Evolutionary conservation across 2,329 filamentous ascomycete genomes (phyloP), one percentile per base, ranked within the genome.

Genomic region (Plenodomus lindquistii): DNA sequence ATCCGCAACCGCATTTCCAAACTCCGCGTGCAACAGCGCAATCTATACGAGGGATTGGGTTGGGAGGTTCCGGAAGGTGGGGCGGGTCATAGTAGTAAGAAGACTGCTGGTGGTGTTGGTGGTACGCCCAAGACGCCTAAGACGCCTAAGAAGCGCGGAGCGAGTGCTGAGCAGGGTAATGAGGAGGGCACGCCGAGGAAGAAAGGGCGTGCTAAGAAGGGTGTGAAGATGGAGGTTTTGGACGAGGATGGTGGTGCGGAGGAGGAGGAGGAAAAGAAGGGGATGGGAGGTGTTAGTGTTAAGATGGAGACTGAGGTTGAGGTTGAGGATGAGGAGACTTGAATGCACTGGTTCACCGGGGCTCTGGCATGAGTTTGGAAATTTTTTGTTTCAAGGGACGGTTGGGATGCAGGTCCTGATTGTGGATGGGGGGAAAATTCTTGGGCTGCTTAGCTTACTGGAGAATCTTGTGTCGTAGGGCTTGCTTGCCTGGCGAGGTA

Each of bases 1-100:
- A 56, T 65, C 41, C 50, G 50, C 44, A 60, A 60, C 54, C 56
- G 54, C 44, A 41, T 60, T 29, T 43, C 42, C 8, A 15, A 18
- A 6, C 46, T 59, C 0, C 53, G 57, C 31, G 37, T 45, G 15
- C 44, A 55, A 17, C 56, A 60, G 37, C 45, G 46, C 24, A 40
- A 57, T 1, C 8, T 60, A 2, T 59, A 55, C 44, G 50, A 61
- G 9, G 41, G 57, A 2, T 17, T 50, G 0, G 57, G 57, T 11
- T 62, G 54, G 57, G 19, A 44, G 0, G n/a, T 57, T 0, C 54
- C 55, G 0, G 52, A 56, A 9, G 51, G 48, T 37, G 53, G 31
- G n/a, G 48, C 59, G 1, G 31, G 39, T 4, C 20, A 31, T 6
- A 19, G 40, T 15, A 35, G 37, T 9, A 49, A 40, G 46, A 44